Evolutionary conservation across 2,329 filamentous ascomycete genomes (phyloP).

Genomic region (Fusarium tuaranense): DNA sequence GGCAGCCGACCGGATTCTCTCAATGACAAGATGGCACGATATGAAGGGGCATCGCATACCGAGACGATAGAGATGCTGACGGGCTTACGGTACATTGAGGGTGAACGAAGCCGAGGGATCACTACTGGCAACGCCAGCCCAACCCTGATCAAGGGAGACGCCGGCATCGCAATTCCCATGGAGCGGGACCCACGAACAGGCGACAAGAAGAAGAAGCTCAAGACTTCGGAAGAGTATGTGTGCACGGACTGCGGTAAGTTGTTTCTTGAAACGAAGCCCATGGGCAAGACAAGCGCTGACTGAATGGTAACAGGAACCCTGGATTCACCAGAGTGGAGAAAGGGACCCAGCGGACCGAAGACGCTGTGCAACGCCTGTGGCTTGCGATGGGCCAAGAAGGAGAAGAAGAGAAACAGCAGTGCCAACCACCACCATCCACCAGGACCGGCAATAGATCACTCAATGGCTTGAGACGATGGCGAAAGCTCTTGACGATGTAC

Average conservation of each 20-base stretch:
- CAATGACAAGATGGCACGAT: conserved; percentile 85
- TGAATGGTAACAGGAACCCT: conserved; percentile 69
- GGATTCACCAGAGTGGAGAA: conserved; percentile 96
- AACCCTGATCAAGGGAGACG: conserved; percentile 85
- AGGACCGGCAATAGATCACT: conserved; percentile 37
- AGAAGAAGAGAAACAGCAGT: conserved; percentile 72
- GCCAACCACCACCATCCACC: conserved; percentile 27
- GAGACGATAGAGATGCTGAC: conserved; percentile 96
- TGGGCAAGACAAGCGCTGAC: conserved; percentile 19
- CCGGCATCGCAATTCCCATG: conserved; percentile 84
- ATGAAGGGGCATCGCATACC: conserved; percentile 80
- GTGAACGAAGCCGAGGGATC: conserved; percentile 88
- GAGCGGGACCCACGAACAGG: conserved; percentile 79
- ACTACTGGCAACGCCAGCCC: conserved; percentile 88
- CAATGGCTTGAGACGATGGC: conserved; percentile 22
- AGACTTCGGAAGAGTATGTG: conserved; percentile 88
- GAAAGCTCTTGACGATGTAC: neutral
- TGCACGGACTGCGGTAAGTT: conserved; percentile 89
- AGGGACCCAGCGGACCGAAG: conserved; percentile 92
- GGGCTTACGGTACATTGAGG: conserved; percentile 86
- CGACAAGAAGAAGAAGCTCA: conserved; percentile 90
- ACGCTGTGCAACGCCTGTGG: conserved; percentile 97
- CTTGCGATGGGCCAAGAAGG: conserved; percentile 80
- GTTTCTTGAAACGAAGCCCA: neutral
- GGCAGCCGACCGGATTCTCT: conserved; percentile 79